phyloP scores from a whole-genome alignment of 202 grass and related monocot species.

The Thinopyrum obtusiflorum region DNA sequence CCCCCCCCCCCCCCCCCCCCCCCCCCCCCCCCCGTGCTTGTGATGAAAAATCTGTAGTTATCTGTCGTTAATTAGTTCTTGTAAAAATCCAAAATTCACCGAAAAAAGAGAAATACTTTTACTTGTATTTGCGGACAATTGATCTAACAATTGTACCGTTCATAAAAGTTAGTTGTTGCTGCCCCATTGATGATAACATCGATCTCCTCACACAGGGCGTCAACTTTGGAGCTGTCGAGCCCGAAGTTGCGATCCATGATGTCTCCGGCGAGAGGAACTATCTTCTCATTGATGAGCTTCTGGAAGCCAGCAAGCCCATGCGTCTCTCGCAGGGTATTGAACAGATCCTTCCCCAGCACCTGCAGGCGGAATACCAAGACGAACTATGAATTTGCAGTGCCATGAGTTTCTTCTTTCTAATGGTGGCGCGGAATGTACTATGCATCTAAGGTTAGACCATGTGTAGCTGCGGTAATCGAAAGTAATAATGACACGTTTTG shows the following conservation, averaged over 20 bases:
- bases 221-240: not conserved
- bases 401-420: too few species aligned
- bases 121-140: too few species aligned
- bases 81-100: too few species aligned
- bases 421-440: not conserved
- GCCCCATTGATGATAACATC: not conserved
- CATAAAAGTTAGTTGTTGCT: not conserved
- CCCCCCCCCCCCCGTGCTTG: too few species aligned
- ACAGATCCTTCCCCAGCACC: conserved; percentile 37
- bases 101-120: too few species aligned
- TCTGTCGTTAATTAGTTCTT: too few species aligned
- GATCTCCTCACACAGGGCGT: not conserved
- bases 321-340: conserved; percentile 36
- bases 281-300: conserved; percentile 34
- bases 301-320: conserved; percentile 25
- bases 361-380: not conserved
- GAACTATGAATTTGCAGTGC: not conserved
- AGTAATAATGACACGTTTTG: not conserved
- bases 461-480: too few species aligned
- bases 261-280: not conserved
- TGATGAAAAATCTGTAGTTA: too few species aligned
- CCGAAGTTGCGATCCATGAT: conserved; percentile 38
- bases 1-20: too few species aligned
- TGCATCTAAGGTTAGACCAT: not conserved
- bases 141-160: not conserved